Base-by-base conservation (phyloP, 441 rosid species). In the Manihot esculenta region DNA sequence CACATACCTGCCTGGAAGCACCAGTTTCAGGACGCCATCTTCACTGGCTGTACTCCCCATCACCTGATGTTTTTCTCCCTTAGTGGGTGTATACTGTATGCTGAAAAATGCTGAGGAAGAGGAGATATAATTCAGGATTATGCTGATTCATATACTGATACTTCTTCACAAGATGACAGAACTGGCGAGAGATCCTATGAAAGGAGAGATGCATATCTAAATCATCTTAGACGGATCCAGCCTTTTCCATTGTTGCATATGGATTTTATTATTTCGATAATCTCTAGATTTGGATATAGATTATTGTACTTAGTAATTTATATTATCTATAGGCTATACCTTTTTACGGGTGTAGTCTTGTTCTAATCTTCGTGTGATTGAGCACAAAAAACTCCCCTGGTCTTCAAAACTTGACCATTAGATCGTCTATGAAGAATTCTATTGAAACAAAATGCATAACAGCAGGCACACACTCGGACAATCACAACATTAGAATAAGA, bases 1-100 rank as follows among this genome's bases (percentile, higher is more conserved):
- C 33, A 79, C 76, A 42, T 14, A 3, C 72, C 79, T 57, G 20
- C 89, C 87, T 0, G 83, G 84, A 67, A 72, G 83, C 14, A 85
- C 86, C 61, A 84, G 67, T 68, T 82, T 84, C 54, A 85, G 74
- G 5, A 84, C 70, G 12, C 76, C 82, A 53, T 67, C 24, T 61
- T 82, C 79, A 23, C 50, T 35, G 11, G 59, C 35, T 53, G 15
- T 20, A n/a, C 63, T 58, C 30, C 72, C 68, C 87, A 77, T 78
- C 47, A 12, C 38, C 23, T 24, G 21, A 11, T 13, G 2, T 57
- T 30, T 0, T 14, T 33, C 15, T 9, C n/a, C 24, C 30, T 50
- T n/a, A 20, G 27, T 66, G 7, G 42, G 59, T 27, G 26, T 65
- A 62, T 35, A 33, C 21, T 27, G 26, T 65, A 62, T 35, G 26